Evolutionary conservation across 1,139 yeast species (phyloP).

Genomic region (Kodamaea suecica): DNA sequence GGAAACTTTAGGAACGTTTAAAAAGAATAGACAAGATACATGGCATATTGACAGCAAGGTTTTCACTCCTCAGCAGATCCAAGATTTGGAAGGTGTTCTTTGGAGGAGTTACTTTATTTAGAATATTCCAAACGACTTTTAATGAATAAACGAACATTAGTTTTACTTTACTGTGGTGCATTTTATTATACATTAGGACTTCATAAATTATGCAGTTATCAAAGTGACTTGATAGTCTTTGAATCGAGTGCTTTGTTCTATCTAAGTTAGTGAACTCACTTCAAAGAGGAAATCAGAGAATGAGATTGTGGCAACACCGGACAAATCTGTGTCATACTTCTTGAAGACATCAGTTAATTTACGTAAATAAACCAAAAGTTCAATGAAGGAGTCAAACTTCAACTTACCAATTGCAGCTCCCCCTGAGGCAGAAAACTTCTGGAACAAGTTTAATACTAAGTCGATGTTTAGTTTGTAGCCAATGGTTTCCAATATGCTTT

Average conservation of each 20-base stretch:
- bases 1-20: constrained; percentile 75
- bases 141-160: too few relatives aligned
- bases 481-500: constrained; percentile 62
- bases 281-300: constrained; percentile 78
- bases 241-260: too few relatives aligned
- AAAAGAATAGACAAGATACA: constrained; percentile 90
- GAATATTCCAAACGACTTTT: too few relatives aligned
- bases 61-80: constrained; percentile 76
- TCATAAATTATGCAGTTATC: neutral
- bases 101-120: constrained; percentile 90
- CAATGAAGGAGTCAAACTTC: constrained; percentile 81
- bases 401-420: constrained; percentile 49
- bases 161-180: too few relatives aligned
- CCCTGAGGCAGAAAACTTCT: constrained; percentile 44
- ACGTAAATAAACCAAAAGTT: constrained; percentile 71
- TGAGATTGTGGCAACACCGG: constrained; percentile 73
- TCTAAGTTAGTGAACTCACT: constrained; percentile 38
- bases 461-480: constrained; percentile 66
- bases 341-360: constrained; percentile 77
- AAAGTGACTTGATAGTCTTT: neutral
- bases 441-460: constrained; percentile 60
- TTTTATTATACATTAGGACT: neutral
- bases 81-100: constrained; percentile 90
- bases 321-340: constrained; percentile 69
- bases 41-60: constrained; percentile 88